Conservation (phyloP, 306 rosid species). For the Mucuna pruriens region DNA sequence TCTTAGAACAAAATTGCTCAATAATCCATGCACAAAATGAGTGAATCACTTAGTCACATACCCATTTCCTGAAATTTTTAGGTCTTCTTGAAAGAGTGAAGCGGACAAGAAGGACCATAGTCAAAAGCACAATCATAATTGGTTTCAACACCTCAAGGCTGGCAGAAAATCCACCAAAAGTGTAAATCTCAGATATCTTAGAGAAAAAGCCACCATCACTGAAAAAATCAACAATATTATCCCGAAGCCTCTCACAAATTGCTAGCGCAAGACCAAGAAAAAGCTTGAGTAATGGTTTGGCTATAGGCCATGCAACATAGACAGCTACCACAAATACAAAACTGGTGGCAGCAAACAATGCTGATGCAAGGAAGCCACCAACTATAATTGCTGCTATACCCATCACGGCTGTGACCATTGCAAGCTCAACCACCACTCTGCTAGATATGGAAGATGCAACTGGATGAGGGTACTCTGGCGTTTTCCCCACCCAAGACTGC, state of each 20-base stretch:
- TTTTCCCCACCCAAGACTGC: constrained; percentile 85
- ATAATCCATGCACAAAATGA: constrained; percentile 33
- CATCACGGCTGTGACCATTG: constrained; percentile 61
- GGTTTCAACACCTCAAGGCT: constrained; percentile 67
- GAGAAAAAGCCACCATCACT: constrained; percentile 70
- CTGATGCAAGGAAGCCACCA: constrained; percentile 90
- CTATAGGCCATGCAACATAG: constrained; percentile 81
- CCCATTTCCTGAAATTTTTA: constrained; percentile 98
- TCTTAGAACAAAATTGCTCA: constrained; percentile 36
- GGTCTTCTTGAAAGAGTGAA: constrained; percentile 98
- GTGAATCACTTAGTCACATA: constrained; percentile 45
- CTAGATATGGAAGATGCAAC: constrained; percentile 90
- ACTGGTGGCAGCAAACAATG: constrained; percentile 81
- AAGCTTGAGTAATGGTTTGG: constrained; percentile 73
- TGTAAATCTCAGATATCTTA: constrained; percentile 66
- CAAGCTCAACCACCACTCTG: constrained; percentile 91
- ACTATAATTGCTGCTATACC: constrained; percentile 71
- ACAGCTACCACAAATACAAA: constrained; percentile 61
- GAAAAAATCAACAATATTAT: constrained; percentile 63
- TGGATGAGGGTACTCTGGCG: constrained; percentile 84
- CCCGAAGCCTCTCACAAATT: constrained; percentile 78
- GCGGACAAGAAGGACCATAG: constrained; percentile 94
- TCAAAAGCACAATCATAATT: constrained; percentile 68
- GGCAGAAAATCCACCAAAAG: constrained; percentile 77
- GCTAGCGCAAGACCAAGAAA: constrained; percentile 61